Percentiles rank a stretch among this genome's conserved stretches.
phyloP scores from a whole-genome alignment of 1,284 basidiomycete genomes.

The Uromyces viciae-fabae region DNA sequence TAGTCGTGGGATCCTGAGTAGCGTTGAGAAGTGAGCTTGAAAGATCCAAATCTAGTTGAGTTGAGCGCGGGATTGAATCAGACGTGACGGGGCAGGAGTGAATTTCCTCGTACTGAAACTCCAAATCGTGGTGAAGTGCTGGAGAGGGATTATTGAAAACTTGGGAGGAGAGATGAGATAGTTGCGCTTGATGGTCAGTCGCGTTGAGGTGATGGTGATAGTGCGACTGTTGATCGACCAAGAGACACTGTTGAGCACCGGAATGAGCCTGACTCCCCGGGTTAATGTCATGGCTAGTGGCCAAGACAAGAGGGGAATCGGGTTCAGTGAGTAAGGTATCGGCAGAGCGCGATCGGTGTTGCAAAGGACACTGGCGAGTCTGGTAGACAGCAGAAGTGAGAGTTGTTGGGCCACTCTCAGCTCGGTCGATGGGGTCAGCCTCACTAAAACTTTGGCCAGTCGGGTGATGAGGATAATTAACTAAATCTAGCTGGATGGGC shows the following conservation, averaged over 20 bases:
- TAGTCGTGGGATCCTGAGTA: constrained; percentile 10
- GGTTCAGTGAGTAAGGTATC: constrained; percentile 5
- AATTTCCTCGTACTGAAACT: constrained; percentile 11
- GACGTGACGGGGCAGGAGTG: constrained; percentile 18
- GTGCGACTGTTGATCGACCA: neutral
- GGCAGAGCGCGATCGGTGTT: constrained; percentile 28
- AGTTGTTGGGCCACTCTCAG: constrained; percentile 19
- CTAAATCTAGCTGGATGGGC: neutral
- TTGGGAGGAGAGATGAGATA: neutral
- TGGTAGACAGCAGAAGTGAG: constrained; percentile 6
- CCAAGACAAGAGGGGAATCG: constrained; percentile 1
- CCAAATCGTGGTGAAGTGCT: neutral
- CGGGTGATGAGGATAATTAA: neutral
- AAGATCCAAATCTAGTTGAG: neutral
- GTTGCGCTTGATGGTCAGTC: neutral
- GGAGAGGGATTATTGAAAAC: constrained; percentile 2
- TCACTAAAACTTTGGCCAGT: constrained; percentile 18
- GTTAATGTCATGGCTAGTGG: neutral
- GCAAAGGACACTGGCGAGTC: neutral
- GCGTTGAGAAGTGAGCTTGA: constrained; percentile 8
- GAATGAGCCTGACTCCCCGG: neutral
- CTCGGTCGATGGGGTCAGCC: constrained; percentile 9
- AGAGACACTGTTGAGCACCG: constrained; percentile 3
- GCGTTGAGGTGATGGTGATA: neutral
- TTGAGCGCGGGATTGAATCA: constrained; percentile 12